These are phyloP conservation scores for Trichoderma koningiopsis DNA, from an alignment of 2,329 filamentous ascomycete species.

Conservation along the genomic window DNA sequence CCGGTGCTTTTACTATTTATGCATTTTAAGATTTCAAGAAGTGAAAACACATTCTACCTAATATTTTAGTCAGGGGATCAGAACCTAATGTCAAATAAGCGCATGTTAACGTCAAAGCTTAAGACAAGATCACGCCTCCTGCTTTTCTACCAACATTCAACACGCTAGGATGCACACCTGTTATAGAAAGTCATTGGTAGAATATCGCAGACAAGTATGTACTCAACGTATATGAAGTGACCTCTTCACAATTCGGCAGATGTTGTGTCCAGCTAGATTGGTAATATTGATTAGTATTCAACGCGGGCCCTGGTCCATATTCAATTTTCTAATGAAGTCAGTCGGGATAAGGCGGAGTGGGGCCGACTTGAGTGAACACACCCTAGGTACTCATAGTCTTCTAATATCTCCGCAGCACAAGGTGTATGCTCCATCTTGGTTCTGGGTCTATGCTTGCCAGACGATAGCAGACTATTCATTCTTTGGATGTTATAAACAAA, in stretches of 20 bases:
- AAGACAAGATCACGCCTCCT: not conserved
- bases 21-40: no score
- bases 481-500: no score
- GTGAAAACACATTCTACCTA: not conserved
- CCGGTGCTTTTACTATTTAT: not conserved
- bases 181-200: not conserved
- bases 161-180: not conserved
- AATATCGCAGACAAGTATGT: no score
- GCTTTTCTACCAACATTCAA: not conserved
- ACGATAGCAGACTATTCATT: no score
- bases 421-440: not conserved
- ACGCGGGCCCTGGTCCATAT: not conserved
- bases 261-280: not conserved
- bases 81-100: not conserved
- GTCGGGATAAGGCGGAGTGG: conserved; percentile 10
- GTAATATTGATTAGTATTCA: not conserved
- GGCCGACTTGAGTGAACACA: not conserved
- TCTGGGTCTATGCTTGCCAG: no score
- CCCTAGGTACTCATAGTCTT: no score
- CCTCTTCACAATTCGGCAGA: not conserved
- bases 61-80: not conserved
- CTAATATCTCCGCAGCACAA: no score
- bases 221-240: no score
- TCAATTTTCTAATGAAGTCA: not conserved
- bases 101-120: not conserved